phyloP scores from a whole-genome alignment of 2,329 filamentous ascomycete genomes.

The Aspergillus aculeatinus region DNA sequence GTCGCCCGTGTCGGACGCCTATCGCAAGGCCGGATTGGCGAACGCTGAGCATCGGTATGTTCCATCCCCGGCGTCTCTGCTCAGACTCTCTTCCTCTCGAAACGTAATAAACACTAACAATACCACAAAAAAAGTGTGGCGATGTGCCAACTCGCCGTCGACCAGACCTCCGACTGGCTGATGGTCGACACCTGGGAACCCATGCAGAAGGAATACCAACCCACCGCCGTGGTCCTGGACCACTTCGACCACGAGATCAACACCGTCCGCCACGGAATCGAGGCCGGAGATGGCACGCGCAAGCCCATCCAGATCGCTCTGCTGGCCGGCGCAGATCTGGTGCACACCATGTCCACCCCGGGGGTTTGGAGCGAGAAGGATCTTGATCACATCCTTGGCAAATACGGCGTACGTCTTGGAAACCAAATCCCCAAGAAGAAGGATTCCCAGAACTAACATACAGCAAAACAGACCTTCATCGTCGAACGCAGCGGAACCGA shows the following conservation, averaged over 20 bases:
- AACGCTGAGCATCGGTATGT: constrained; percentile 65
- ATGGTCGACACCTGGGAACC: constrained; percentile 91
- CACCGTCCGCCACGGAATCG: constrained; percentile 69
- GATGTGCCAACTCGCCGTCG: constrained; percentile 82
- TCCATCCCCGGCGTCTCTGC: no score
- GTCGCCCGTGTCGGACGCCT: constrained; percentile 71
- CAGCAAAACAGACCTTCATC: constrained; percentile 61
- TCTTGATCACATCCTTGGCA: constrained; percentile 80
- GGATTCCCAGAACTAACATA: constrained; percentile 5
- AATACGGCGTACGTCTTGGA: constrained; percentile 59
- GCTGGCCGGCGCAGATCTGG: constrained; percentile 74
- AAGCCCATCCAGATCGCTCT: constrained; percentile 74
- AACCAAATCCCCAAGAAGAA: neutral
- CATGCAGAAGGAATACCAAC: constrained; percentile 78
- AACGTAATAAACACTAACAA: neutral
- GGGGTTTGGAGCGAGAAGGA: constrained; percentile 82
- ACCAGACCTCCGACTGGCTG: constrained; percentile 71
- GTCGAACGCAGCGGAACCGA: constrained; percentile 87
- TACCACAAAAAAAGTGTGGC: constrained; percentile 58
- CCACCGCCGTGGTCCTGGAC: constrained; percentile 84
- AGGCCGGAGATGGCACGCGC: constrained; percentile 63
- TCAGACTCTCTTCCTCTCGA: no score
- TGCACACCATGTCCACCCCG: constrained; percentile 68
- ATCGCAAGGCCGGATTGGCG: constrained; percentile 79
- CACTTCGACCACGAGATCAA: constrained; percentile 93